Conservation (phyloP, 1,284 basidiomycete genomes). For the Cystobasidiaceae sp. region DNA sequence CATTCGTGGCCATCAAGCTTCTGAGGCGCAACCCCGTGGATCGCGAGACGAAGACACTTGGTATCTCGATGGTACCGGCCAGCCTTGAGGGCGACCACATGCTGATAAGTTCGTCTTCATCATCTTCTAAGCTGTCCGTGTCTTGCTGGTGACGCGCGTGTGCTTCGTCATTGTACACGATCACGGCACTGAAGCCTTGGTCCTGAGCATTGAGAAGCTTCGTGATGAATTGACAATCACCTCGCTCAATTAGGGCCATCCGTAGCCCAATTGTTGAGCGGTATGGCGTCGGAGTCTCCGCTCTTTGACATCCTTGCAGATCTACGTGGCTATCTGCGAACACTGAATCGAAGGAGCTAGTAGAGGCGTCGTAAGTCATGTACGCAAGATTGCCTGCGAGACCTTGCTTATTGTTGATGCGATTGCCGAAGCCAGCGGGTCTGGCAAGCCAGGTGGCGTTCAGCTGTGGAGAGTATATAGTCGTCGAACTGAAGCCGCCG, state of each 20-base stretch:
- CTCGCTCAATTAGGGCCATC: constrained; percentile 21
- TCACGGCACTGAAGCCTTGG: constrained; percentile 13
- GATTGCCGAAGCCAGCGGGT: constrained; percentile 23
- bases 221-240: constrained; percentile 22
- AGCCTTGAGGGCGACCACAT: constrained; percentile 25
- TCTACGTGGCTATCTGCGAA: too few species aligned
- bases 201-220: constrained; percentile 29
- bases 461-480: constrained; percentile 20
- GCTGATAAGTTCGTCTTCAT: constrained; percentile 24
- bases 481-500: constrained; percentile 24
- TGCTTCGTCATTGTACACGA: constrained; percentile 22
- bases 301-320: too few species aligned
- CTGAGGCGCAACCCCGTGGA: constrained; percentile 7
- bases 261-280: too few species aligned
- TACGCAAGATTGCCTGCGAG: not conserved
- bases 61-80: constrained; percentile 13
- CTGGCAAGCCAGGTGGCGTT: constrained; percentile 18
- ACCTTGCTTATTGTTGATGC: not conserved
- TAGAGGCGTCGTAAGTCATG: too few species aligned
- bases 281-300: too few species aligned
- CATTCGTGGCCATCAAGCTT: constrained; percentile 6
- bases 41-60: constrained; percentile 13
- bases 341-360: too few species aligned
- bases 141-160: not conserved
- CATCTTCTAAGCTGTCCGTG: not conserved